Evolutionary conservation across 805 yeast genomes (phyloP).

Genomic region (fission yeast (Schizosaccharomyces pombe)): DNA sequence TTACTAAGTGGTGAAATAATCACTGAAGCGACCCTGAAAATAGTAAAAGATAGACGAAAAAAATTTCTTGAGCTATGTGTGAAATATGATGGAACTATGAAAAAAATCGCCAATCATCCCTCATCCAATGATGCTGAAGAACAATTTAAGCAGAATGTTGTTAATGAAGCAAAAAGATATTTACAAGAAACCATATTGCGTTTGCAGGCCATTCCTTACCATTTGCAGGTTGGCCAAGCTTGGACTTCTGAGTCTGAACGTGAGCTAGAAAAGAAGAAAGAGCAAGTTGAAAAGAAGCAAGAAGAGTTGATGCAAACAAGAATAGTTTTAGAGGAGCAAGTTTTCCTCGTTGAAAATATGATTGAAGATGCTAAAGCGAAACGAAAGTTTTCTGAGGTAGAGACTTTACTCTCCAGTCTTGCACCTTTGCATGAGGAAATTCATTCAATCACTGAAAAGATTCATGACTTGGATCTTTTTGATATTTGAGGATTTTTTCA

Average conservation of each 20-base stretch:
- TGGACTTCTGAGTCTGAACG: neutral
- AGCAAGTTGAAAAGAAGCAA: neutral
- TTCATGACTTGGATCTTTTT: neutral
- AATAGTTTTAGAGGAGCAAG: slow-evolving; percentile 73
- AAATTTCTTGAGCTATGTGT: neutral
- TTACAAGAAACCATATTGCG: neutral
- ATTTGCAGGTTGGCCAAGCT: neutral
- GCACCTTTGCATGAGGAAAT: neutral
- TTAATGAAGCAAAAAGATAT: neutral
- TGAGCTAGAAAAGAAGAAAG: neutral
- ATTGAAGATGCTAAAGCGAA: slow-evolving; percentile 36
- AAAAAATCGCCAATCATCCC: neutral
- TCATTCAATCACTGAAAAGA: neutral
- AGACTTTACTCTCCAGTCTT: slow-evolving; percentile 32
- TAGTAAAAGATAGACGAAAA: neutral
- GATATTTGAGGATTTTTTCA: too few species aligned
- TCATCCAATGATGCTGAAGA: neutral
- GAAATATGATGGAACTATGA: neutral
- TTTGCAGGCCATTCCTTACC: neutral
- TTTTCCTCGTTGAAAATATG: slow-evolving; percentile 43
- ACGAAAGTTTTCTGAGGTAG: slow-evolving; percentile 56
- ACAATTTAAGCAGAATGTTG: neutral
- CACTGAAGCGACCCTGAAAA: neutral
- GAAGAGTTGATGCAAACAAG: slow-evolving; percentile 13
- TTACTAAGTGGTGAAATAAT: neutral